Conservation (phyloP, 441 rosid species). For the Adansonia rubrostipa region DNA sequence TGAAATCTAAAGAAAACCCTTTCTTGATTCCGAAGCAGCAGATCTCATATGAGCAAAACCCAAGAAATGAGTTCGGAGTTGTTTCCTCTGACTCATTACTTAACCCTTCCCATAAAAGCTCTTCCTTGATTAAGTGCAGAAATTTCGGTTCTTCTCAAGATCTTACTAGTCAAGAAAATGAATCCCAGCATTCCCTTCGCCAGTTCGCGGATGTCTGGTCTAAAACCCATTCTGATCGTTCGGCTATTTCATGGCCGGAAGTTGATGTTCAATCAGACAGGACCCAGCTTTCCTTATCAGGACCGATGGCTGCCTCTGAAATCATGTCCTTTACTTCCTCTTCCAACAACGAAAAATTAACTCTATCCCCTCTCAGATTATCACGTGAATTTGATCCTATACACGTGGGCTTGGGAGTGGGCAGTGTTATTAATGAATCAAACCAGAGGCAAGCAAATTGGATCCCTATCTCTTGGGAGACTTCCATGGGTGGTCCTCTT, state of each 20-base stretch:
- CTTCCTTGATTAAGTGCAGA: constrained; percentile 40
- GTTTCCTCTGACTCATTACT: constrained; percentile 48
- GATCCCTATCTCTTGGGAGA: constrained; percentile 49
- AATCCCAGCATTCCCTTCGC: constrained; percentile 47
- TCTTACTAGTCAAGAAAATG: constrained; percentile 38
- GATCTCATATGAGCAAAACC: constrained; percentile 29
- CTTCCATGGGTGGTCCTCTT: constrained; percentile 57
- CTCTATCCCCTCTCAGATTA: constrained; percentile 47
- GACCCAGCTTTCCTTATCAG: constrained; percentile 62
- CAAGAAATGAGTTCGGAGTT: constrained; percentile 40
- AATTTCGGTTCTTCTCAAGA: constrained; percentile 45
- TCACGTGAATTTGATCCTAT: constrained; percentile 47
- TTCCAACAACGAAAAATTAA: constrained; percentile 46
- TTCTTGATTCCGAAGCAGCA: constrained; percentile 43
- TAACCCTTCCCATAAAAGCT: constrained; percentile 45
- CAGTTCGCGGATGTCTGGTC: constrained; percentile 72
- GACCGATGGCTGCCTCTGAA: constrained; percentile 49
- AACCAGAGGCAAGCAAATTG: constrained; percentile 43
- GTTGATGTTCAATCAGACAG: constrained; percentile 50
- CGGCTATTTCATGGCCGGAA: constrained; percentile 50
- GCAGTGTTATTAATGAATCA: constrained; percentile 28
- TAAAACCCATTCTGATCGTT: constrained; percentile 41
- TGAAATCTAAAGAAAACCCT: constrained; percentile 45
- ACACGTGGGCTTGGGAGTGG: constrained; percentile 40
- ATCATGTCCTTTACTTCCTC: constrained; percentile 57